phyloP scores from a whole-genome alignment of 495 filamentous ascomycete species.

The Xylaria cubensis region DNA sequence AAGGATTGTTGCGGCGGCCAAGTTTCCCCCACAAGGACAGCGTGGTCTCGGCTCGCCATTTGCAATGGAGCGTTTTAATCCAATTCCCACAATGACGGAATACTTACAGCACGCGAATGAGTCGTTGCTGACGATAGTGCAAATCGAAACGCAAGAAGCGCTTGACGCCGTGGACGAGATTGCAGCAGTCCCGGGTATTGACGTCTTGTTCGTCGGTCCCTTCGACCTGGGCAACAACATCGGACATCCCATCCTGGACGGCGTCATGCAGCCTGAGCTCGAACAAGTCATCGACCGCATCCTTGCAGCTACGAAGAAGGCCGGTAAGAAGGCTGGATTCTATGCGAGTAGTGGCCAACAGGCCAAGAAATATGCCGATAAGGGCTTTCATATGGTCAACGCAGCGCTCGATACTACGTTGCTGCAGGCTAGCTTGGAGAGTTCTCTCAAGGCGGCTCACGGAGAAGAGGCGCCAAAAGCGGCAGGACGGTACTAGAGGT shows the following conservation, averaged over 20 bases:
- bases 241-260: slow-evolving; percentile 69
- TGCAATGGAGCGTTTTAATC: slow-evolving; percentile 66
- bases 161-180: slow-evolving; percentile 75
- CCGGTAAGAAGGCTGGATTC: slow-evolving; percentile 79
- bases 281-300: slow-evolving; percentile 71
- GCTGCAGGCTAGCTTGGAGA: slow-evolving; percentile 53
- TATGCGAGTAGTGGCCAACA: slow-evolving; percentile 74
- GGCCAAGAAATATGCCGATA: slow-evolving; percentile 65
- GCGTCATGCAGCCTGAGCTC: slow-evolving; percentile 68
- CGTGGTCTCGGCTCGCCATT: slow-evolving; percentile 74
- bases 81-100: slow-evolving; percentile 59
- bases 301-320: slow-evolving; percentile 63
- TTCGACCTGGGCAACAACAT: slow-evolving; percentile 80
- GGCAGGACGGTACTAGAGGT: slow-evolving; percentile 41
- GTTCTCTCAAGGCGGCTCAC: slow-evolving; percentile 53
- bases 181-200: slow-evolving; percentile 71
- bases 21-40: slow-evolving; percentile 69
- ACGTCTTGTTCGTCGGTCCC: slow-evolving; percentile 80
- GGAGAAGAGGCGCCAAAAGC: slow-evolving; percentile 45
- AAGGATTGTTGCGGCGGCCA: slow-evolving; percentile 63
- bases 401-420: slow-evolving; percentile 66
- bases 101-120: slow-evolving; percentile 81
- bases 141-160: slow-evolving; percentile 82
- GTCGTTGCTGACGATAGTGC: slow-evolving; percentile 72
- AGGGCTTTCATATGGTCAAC: slow-evolving; percentile 81